phyloP scores from a whole-genome alignment of 768 basidiomycete genomes.

The Suillus discolor region DNA sequence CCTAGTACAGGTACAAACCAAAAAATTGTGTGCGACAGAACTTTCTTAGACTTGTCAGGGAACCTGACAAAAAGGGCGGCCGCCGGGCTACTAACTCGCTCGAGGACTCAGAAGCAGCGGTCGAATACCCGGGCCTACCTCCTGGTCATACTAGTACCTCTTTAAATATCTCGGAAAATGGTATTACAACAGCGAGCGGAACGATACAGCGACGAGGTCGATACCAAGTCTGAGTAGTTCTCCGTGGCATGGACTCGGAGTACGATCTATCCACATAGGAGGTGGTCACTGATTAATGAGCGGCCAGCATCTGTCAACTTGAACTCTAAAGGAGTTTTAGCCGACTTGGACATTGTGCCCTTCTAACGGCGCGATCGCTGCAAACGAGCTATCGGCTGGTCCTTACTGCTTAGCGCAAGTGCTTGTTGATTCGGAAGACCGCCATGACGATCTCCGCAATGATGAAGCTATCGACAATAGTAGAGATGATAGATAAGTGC shows the following conservation, averaged over 20 bases:
- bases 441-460: background rate
- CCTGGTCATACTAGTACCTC: background rate
- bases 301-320: background rate
- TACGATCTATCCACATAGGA: background rate
- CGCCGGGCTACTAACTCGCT: background rate
- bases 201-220: background rate
- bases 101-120: background rate
- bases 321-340: background rate
- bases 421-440: background rate
- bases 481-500: background rate
- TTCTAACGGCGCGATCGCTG: background rate
- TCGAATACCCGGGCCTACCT: background rate
- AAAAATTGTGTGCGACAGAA: background rate
- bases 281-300: background rate
- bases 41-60: background rate
- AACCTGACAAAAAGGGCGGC: background rate
- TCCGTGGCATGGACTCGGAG: background rate
- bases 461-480: background rate
- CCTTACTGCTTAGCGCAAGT: background rate
- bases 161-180: background rate
- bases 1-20: background rate
- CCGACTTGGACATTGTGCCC: background rate
- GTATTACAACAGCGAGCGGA: background rate
- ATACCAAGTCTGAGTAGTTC: background rate
- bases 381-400: background rate